Conservation (phyloP, 345 rosid genomes). For the Salix arbutifolia region DNA sequence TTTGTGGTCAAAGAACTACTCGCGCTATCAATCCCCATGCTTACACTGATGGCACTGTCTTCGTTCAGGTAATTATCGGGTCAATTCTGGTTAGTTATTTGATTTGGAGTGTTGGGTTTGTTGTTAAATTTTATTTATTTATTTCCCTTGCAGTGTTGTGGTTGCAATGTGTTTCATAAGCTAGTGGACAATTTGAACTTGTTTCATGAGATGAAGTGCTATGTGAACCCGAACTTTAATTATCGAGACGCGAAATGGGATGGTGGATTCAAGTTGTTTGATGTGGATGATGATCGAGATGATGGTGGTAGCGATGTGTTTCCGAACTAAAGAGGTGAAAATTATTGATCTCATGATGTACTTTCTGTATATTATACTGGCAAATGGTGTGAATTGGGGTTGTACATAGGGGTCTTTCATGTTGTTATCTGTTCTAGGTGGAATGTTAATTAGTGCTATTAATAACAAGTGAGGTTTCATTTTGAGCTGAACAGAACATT, state of each 20-base stretch:
- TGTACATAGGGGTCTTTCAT: slow-evolving; percentile 32
- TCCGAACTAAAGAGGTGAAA: slow-evolving; percentile 36
- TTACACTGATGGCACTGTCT: slow-evolving; percentile 88
- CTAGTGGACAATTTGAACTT: slow-evolving; percentile 88
- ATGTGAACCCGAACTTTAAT: slow-evolving; percentile 60
- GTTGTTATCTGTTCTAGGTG: background rate
- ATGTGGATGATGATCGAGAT: slow-evolving; percentile 32
- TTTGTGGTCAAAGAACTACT: slow-evolving; percentile 87
- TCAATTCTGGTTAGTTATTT: background rate
- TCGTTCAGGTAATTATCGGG: slow-evolving; percentile 57
- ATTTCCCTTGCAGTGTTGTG: slow-evolving; percentile 63
- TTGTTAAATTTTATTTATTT: background rate
- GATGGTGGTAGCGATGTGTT: slow-evolving; percentile 35
- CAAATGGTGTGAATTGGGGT: slow-evolving; percentile 11
- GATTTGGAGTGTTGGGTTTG: background rate
- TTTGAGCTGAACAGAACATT: background rate
- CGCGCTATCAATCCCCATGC: slow-evolving; percentile 91
- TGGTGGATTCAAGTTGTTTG: slow-evolving; percentile 56
- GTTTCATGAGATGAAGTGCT: slow-evolving; percentile 88
- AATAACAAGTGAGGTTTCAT: slow-evolving; percentile 8
- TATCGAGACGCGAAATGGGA: slow-evolving; percentile 53
- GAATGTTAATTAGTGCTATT: slow-evolving; percentile 5
- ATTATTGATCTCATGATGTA: slow-evolving; percentile 23
- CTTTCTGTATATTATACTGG: slow-evolving; percentile 26
- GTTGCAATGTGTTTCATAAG: slow-evolving; percentile 89